Base-by-base conservation (phyloP, 345 rosid species). In the Syzygium jambos region DNA sequence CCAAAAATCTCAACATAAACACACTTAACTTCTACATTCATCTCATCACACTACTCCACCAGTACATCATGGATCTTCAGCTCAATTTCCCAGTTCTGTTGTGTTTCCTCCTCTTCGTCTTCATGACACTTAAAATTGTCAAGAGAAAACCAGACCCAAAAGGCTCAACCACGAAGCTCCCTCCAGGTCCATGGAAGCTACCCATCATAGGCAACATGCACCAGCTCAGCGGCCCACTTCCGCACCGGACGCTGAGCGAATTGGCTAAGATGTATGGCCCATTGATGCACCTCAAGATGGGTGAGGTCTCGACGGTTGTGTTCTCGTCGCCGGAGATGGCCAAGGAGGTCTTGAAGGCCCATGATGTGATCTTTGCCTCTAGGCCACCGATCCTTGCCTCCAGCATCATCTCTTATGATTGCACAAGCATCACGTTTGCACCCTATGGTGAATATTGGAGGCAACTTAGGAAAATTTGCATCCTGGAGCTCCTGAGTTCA, bases 171-270 rank as follows among this genome's bases (percentile, higher is more conserved):
- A 22, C 30, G 84, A 89, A 63, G 56, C 88, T 89, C 16, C 90
- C 90, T 51, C 90, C 93, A 46, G 92, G 92, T 51, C 93, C 92
- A 19, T 52, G 63, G 77, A 87, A 86, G 80, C 88, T 91, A 5
- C 91, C 92, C 51, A 30, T 92, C 34, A 38, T 91, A 14, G 91
- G 92, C 52, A 90, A 89, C 91, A 51, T 89, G 78, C 91, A 89
- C 87, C 91, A 86, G 85, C 87, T 89, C 3, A 16, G 19, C 6
- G 73, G 80, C 9, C 82, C 89, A 16, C 83, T 87, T 19, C 87
- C 89, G 4, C 92, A 90, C 84, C 88, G 9, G 34, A 49, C 87
- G 29, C 88, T 90, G 4, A 51, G 52, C 9, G 86, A 85, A 27
- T 52, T 89, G 43, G 85, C 93, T 49, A 80, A 82, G 51, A 53